Base-by-base conservation (phyloP, 768 basidiomycete genomes). In the Paxillus rubicundulus region DNA sequence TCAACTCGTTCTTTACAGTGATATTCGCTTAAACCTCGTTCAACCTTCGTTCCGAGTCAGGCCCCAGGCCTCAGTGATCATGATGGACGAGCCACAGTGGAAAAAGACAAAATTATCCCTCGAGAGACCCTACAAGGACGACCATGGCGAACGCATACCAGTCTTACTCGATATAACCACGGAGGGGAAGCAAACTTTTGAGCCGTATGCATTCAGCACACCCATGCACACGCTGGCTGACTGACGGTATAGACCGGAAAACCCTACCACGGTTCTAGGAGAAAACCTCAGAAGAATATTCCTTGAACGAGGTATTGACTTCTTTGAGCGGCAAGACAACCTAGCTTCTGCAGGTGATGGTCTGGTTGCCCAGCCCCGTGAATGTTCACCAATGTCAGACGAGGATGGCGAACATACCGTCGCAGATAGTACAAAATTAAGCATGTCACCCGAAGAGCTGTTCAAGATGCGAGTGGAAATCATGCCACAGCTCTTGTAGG, bases 91-190 rank as follows among this genome's bases (percentile, higher is more conserved):
- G 47, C 75, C 75, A 10, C 64, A 73, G 9, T 86, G 83, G 80
- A 84, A 79, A 62, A 77, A 77, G 56, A 72, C 85, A 34, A 84
- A 71, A 54, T 71, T 92, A 9, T 85, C 88, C 2, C 76, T 93
- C 30, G 90, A 93, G 64, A 75, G 82, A 36, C 89, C 87, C 0
- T 91, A 91, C 73, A 90, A 86, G 67, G 86, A 90, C 61, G 89
- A 92, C 58, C 69, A 77, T 34, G 89, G 87, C 8, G 72, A 79
- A 41, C 75, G 63, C 9, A 80, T 92, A 27, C 85, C 81, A 21
- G 72, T 75, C 5, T 70, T 92, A 27, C 70, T 78, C 24, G 89
- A 93, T 61, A 87, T 93, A 49, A 77, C 79, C 7, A 74, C 79
- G 21, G 84, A 89, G 39, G 87, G 89, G 36, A 77, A 82, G 55